Conservation (phyloP, 371 early-diverging fungal species). For the Sporodiniella umbellata region DNA sequence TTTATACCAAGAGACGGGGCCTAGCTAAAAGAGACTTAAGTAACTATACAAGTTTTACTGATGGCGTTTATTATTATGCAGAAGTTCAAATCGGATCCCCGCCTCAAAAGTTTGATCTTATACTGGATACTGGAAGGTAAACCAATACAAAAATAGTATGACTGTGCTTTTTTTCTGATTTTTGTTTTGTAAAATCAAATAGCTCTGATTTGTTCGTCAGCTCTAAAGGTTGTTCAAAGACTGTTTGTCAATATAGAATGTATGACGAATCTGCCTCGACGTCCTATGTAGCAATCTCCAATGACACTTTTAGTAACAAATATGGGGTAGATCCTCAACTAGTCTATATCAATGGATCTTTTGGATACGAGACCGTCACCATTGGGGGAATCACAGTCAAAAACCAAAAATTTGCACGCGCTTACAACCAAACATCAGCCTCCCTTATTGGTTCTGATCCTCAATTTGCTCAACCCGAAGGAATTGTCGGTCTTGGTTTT, state of each 20-base stretch:
- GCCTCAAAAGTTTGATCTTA: constrained; percentile 28
- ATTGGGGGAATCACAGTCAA: constrained; percentile 18
- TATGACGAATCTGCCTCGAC: constrained; percentile 23
- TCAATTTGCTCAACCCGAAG: constrained; percentile 16
- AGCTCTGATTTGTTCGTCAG: constrained; percentile 27
- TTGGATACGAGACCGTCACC: constrained; percentile 54
- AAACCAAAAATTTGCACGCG: constrained; percentile 27
- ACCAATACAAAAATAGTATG: no score
- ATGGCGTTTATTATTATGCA: background rate
- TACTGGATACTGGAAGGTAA: constrained; percentile 41
- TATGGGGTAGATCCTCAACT: constrained; percentile 20
- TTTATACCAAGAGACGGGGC: background rate
- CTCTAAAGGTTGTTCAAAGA: constrained; percentile 10
- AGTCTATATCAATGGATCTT: constrained; percentile 18
- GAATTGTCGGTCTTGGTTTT: constrained; percentile 31
- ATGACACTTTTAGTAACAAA: constrained; percentile 8
- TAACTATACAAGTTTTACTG: background rate
- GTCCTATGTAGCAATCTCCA: constrained; percentile 11
- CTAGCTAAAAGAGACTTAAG: background rate
- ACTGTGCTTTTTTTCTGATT: background rate
- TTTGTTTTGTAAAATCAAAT: no score
- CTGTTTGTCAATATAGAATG: constrained; percentile 15
- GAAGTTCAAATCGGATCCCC: constrained; percentile 34
- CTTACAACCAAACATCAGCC: background rate
- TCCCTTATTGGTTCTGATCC: constrained; percentile 4